Evolutionary conservation across 257 asterid genomes (phyloP).

Genomic region (Ajuga chamaepitys): DNA sequence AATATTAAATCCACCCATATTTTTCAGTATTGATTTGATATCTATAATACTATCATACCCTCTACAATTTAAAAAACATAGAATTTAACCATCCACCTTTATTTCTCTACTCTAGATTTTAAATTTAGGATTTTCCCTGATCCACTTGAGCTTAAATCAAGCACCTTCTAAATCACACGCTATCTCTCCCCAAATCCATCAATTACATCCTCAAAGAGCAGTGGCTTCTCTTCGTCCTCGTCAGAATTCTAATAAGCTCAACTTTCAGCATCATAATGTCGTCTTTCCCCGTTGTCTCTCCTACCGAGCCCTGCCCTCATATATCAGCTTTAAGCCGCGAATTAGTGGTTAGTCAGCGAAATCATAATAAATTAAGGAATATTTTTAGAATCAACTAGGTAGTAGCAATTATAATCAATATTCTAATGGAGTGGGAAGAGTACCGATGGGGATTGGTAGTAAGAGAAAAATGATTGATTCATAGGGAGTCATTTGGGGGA

Average conservation of each 20-base stretch:
- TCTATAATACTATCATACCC: too few relatives aligned
- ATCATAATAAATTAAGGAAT: background rate
- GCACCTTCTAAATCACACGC: conserved; percentile 55
- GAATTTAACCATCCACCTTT: too few relatives aligned
- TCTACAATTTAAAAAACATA: too few relatives aligned
- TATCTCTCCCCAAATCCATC: conserved; percentile 79
- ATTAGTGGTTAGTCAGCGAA: conserved; percentile 6
- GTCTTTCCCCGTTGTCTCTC: conserved; percentile 32
- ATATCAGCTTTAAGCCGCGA: conserved; percentile 19
- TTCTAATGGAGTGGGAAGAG: conserved; percentile 47
- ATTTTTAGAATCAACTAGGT: background rate
- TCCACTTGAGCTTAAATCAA: too few relatives aligned
- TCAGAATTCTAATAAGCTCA: conserved; percentile 71
- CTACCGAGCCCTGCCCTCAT: conserved; percentile 24
- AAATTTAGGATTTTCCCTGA: too few relatives aligned
- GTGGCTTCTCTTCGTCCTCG: conserved; percentile 67
- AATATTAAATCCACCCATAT: too few relatives aligned
- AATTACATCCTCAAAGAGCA: conserved; percentile 74
- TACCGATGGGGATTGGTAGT: conserved; percentile 53
- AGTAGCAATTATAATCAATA: conserved; percentile 7
- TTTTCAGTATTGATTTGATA: too few relatives aligned
- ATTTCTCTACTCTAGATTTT: too few relatives aligned
- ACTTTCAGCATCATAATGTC: conserved; percentile 71
- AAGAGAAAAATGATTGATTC: conserved; percentile 58
- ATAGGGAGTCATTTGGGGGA: conserved; percentile 83